A percentile compares a stretch with the other conserved stretches of the same genome.
Evolutionary conservation across 257 asterid species (phyloP).

Genomic region (Hygrophila difformis): DNA sequence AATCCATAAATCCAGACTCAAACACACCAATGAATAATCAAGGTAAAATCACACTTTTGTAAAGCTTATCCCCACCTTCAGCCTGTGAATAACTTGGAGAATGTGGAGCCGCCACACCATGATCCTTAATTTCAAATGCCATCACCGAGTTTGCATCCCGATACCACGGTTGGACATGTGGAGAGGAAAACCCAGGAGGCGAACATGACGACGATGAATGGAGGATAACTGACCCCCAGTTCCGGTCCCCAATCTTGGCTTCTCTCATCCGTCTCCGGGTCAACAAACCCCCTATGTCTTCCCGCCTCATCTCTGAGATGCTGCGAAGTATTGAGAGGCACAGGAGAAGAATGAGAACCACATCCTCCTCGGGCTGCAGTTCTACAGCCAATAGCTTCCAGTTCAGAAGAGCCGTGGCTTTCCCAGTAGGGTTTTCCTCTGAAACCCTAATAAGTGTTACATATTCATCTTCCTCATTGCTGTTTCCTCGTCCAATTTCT

Average conservation of each 20-base stretch:
- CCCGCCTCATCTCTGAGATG: conserved; percentile 51
- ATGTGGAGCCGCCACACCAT: conserved; percentile 17
- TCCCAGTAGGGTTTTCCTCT: conserved; percentile 58
- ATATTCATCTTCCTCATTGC: conserved; percentile 44
- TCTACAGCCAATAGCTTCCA: conserved; percentile 71
- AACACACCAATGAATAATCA: too few species aligned
- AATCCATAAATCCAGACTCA: too few species aligned
- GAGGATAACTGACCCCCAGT: conserved; percentile 78
- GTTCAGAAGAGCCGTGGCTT: conserved; percentile 84
- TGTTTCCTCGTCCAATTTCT: conserved; percentile 12
- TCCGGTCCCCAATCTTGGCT: conserved; percentile 60
- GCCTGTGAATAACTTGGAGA: conserved; percentile 49
- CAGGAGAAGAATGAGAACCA: conserved; percentile 55
- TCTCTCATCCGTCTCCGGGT: conserved; percentile 63
- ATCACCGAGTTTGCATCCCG: conserved; percentile 51
- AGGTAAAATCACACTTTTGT: conserved; percentile 45
- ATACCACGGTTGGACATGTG: conserved; percentile 70
- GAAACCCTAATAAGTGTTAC: conserved; percentile 59
- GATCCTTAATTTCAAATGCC: conserved; percentile 39
- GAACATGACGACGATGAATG: conserved; percentile 41
- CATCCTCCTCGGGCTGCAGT: conserved; percentile 76
- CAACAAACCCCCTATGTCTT: conserved; percentile 58
- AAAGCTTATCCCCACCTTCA: conserved; percentile 77
- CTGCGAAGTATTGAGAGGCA: conserved; percentile 56
- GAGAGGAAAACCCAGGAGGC: conserved; percentile 25